Conservation (phyloP, 1,139 yeast species). For the Sugiyamaella sp. region DNA sequence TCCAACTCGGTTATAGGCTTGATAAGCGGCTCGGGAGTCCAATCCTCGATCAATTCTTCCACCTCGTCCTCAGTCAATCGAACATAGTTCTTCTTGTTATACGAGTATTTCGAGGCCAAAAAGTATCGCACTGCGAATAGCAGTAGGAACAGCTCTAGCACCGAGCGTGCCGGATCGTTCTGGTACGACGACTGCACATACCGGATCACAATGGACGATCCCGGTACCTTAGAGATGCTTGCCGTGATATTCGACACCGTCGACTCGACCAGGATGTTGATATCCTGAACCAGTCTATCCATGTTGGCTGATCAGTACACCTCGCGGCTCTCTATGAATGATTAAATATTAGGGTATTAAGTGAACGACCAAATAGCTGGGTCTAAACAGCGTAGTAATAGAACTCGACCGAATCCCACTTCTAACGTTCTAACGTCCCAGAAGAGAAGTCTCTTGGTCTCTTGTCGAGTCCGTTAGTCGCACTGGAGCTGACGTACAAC, state of each 20-base stretch:
- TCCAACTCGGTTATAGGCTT: slow-evolving; percentile 56
- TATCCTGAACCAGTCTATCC: slow-evolving; percentile 26
- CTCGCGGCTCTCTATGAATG: too few species aligned
- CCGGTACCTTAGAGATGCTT: slow-evolving; percentile 53
- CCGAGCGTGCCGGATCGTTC: slow-evolving; percentile 89
- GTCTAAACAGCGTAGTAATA: too few species aligned
- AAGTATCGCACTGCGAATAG: slow-evolving; percentile 88
- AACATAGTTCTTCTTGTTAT: slow-evolving; percentile 72
- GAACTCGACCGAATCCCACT: too few species aligned
- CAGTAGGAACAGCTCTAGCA: slow-evolving; percentile 75
- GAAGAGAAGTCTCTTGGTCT: too few species aligned
- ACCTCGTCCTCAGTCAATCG: slow-evolving; percentile 67
- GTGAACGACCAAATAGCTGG: too few species aligned
- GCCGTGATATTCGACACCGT: slow-evolving; percentile 20
- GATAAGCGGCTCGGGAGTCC: slow-evolving; percentile 88
- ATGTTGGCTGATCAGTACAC: too few species aligned
- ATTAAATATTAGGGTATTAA: too few species aligned
- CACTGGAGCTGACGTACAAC: too few species aligned
- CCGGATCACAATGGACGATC: slow-evolving; percentile 72
- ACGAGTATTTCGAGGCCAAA: slow-evolving; percentile 76
- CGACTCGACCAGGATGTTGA: slow-evolving; percentile 23
- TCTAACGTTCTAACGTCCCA: too few species aligned
- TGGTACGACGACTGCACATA: slow-evolving; percentile 89
- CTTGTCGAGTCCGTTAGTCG: too few species aligned
- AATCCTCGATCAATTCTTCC: slow-evolving; percentile 82